These are phyloP conservation scores for Aspergillus ibericus DNA, from an alignment of 2,329 filamentous ascomycete genomes.

Conservation along the genomic window DNA sequence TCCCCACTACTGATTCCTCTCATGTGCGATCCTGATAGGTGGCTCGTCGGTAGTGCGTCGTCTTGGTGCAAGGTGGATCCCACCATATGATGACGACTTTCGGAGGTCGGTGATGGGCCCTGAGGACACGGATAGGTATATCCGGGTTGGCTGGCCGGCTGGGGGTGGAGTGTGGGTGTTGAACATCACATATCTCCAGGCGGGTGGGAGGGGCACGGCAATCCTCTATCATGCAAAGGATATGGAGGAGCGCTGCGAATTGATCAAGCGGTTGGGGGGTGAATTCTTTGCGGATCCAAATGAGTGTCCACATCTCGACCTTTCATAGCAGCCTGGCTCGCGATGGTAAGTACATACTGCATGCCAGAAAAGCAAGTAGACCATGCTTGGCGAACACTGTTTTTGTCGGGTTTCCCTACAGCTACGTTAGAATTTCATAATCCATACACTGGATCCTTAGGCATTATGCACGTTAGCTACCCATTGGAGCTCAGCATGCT, in stretches of 20 bases:
- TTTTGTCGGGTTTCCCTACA: too few relatives aligned
- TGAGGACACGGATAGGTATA: background rate
- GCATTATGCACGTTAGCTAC: too few relatives aligned
- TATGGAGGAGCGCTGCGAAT: constrained; percentile 15
- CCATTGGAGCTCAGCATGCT: too few relatives aligned
- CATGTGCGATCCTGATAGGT: background rate
- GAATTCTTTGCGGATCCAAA: constrained; percentile 13
- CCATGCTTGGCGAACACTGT: too few relatives aligned
- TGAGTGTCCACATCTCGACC: constrained; percentile 14
- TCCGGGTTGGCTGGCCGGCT: constrained; percentile 12
- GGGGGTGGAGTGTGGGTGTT: constrained; percentile 15
- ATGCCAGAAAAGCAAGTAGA: too few relatives aligned
- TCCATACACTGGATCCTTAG: too few relatives aligned
- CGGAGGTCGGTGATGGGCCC: too few relatives aligned
- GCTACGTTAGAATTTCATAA: too few relatives aligned
- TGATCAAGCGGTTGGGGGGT: constrained; percentile 13
- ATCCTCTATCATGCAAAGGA: constrained; percentile 5
- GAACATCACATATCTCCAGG: constrained; percentile 3
- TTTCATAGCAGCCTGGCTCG: background rate
- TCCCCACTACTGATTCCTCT: background rate
- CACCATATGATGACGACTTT: background rate
- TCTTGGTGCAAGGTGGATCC: constrained; percentile 12
- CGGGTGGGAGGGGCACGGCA: background rate
- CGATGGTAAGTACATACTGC: too few relatives aligned
- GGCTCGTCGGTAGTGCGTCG: constrained; percentile 9